Percentiles rank a stretch among this genome's conserved stretches.
Conservation (phyloP, 75 land plant species). For the Ceratopteris richardii region DNA sequence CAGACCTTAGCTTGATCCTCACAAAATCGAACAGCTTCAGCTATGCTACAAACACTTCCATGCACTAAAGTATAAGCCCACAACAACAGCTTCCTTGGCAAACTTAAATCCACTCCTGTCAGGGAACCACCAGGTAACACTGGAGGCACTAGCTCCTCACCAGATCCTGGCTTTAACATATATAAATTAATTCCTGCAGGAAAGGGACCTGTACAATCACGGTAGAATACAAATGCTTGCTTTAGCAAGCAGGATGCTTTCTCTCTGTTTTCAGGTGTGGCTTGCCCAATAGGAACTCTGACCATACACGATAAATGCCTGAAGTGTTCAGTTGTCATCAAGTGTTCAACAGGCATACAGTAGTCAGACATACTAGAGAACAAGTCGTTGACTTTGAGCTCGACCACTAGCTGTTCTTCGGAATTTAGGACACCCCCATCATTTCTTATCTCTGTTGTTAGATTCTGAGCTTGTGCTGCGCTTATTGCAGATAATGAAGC, state of each 20-base stretch:
- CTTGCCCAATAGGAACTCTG: constrained; percentile 48
- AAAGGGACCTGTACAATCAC: constrained; percentile 67
- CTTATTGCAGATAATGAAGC: constrained; percentile 65
- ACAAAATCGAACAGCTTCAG: constrained; percentile 70
- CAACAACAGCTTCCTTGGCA: constrained; percentile 77
- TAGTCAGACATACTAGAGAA: constrained; percentile 41
- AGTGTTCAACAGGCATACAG: constrained; percentile 16
- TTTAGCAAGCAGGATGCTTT: constrained; percentile 51
- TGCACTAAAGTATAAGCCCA: constrained; percentile 88
- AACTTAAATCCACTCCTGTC: constrained; percentile 52
- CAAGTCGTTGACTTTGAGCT: constrained; percentile 45
- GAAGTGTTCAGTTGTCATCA: constrained; percentile 34
- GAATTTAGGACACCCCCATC: constrained; percentile 8
- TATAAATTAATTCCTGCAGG: constrained; percentile 70
- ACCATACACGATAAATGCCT: constrained; percentile 43
- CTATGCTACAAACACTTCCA: constrained; percentile 68
- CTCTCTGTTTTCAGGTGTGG: constrained; percentile 57
- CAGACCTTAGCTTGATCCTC: constrained; percentile 83
- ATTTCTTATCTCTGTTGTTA: constrained; percentile 6
- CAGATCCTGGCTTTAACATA: constrained; percentile 29
- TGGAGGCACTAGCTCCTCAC: constrained; percentile 8
- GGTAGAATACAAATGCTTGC: constrained; percentile 60
- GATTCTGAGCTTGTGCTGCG: constrained; percentile 17
- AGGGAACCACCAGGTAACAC: constrained; percentile 16
- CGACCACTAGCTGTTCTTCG: constrained; percentile 45